A percentile compares a stretch with the other conserved stretches of the same genome.
Conservation (phyloP, 306 rosid genomes). For the Prunus mume region DNA sequence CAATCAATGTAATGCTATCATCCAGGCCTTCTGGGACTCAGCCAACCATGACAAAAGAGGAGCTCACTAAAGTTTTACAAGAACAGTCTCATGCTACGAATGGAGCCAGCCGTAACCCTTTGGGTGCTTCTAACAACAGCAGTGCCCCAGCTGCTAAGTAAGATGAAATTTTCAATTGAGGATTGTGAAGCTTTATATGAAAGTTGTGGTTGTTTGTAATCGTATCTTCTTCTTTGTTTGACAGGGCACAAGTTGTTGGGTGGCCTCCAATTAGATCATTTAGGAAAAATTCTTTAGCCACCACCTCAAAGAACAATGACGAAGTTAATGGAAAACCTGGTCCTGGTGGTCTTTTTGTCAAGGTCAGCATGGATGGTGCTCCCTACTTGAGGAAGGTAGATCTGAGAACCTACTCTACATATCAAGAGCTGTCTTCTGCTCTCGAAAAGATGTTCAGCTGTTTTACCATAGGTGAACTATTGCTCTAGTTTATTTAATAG, state of each 20-base stretch:
- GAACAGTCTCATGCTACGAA: conserved; percentile 61
- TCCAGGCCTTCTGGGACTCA: conserved; percentile 67
- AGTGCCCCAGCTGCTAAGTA: conserved; percentile 86
- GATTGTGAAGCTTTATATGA: not conserved
- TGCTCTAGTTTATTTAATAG: conserved; percentile 4
- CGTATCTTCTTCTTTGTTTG: conserved; percentile 7
- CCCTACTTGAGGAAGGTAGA: conserved; percentile 96
- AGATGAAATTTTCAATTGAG: conserved; percentile 29
- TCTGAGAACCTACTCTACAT: conserved; percentile 73
- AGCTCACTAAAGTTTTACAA: conserved; percentile 50
- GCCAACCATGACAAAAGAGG: conserved; percentile 49
- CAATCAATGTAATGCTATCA: conserved; percentile 50
- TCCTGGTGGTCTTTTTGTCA: conserved; percentile 72
- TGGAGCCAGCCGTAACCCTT: conserved; percentile 47
- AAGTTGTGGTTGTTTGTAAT: not conserved
- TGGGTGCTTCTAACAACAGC: conserved; percentile 40
- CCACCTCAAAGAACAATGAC: conserved; percentile 72
- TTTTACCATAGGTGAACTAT: conserved; percentile 70
- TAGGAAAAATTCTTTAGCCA: conserved; percentile 80
- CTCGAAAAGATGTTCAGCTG: conserved; percentile 98
- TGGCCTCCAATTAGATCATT: conserved; percentile 97
- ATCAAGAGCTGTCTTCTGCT: conserved; percentile 87
- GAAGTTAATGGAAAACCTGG: conserved; percentile 93
- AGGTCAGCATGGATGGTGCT: conserved; percentile 99
- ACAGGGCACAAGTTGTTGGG: conserved; percentile 97